phyloP scores from a whole-genome alignment of 2,329 filamentous ascomycete genomes.

The Hymenoscyphus repandus region DNA sequence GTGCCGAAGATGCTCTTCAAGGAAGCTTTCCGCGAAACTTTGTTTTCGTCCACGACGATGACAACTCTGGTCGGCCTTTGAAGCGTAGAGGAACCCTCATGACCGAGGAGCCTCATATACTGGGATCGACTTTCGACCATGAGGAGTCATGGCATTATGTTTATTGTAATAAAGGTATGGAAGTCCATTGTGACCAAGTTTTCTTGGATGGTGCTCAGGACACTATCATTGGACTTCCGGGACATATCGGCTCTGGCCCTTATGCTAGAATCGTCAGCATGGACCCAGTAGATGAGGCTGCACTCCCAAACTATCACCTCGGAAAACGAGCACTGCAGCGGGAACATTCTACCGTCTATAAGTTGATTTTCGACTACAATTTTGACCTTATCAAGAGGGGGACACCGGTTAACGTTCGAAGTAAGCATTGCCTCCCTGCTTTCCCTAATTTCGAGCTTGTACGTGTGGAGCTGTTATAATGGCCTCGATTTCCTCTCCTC shows the following conservation, averaged over 20 bases:
- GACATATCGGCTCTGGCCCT: conserved; percentile 26
- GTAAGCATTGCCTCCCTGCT: too few relatives aligned
- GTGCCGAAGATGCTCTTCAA: conserved; percentile 1
- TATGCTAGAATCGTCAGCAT: conserved; percentile 25
- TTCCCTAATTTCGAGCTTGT: too few relatives aligned
- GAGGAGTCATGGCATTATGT: background rate
- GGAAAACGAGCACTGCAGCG: background rate
- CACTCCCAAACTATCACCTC: background rate
- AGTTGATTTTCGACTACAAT: conserved; percentile 32
- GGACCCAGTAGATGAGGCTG: conserved; percentile 1
- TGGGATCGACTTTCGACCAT: background rate
- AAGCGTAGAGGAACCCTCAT: background rate
- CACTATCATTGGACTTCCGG: conserved; percentile 25
- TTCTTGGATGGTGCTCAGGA: conserved; percentile 18
- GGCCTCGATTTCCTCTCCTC: too few relatives aligned
- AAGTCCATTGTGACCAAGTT: background rate
- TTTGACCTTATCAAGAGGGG: conserved; percentile 19
- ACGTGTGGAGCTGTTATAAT: too few relatives aligned
- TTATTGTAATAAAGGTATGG: background rate
- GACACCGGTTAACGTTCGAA: conserved; percentile 29
- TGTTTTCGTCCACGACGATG: conserved; percentile 1
- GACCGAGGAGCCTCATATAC: background rate
- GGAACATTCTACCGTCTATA: conserved; percentile 18
- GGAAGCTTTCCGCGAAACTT: conserved; percentile 1
- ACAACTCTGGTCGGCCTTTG: background rate